A percentile compares a stretch with the other conserved stretches of the same genome.
phyloP scores from a whole-genome alignment of 345 rosid genomes.

The Theobroma cacao region DNA sequence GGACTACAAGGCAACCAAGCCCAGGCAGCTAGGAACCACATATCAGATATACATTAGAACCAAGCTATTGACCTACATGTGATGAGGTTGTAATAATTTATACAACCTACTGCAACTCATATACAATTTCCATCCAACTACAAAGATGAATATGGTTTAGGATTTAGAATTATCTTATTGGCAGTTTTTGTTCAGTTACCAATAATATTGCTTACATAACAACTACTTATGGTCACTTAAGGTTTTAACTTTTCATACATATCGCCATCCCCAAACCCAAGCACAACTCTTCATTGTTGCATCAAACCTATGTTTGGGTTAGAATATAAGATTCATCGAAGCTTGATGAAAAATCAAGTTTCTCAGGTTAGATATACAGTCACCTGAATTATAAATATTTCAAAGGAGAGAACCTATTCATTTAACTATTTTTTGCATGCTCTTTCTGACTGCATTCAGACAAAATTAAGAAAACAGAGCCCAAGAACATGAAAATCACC shows the following conservation, averaged over 20 bases:
- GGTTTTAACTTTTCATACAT: background rate
- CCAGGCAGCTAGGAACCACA: constrained; percentile 1
- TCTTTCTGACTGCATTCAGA: background rate
- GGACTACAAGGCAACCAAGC: background rate
- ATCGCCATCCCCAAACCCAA: background rate
- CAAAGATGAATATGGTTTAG: background rate
- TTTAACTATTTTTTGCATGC: background rate
- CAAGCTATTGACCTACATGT: background rate
- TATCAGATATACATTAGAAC: background rate
- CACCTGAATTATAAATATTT: background rate
- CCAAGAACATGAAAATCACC: background rate
- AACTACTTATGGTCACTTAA: background rate
- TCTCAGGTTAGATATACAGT: background rate
- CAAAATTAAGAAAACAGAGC: background rate
- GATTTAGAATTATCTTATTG: background rate
- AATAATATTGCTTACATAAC: background rate
- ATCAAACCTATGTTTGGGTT: background rate
- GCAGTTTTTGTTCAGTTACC: background rate
- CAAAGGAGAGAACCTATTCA: background rate
- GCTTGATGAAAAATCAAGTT: background rate
- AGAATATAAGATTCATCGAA: background rate
- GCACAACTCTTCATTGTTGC: background rate
- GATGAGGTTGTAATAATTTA: background rate
- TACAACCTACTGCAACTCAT: background rate
- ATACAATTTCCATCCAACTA: background rate